Conservation (phyloP, 2,329 filamentous ascomycete species). For the Chaetoscypha palmicola region DNA sequence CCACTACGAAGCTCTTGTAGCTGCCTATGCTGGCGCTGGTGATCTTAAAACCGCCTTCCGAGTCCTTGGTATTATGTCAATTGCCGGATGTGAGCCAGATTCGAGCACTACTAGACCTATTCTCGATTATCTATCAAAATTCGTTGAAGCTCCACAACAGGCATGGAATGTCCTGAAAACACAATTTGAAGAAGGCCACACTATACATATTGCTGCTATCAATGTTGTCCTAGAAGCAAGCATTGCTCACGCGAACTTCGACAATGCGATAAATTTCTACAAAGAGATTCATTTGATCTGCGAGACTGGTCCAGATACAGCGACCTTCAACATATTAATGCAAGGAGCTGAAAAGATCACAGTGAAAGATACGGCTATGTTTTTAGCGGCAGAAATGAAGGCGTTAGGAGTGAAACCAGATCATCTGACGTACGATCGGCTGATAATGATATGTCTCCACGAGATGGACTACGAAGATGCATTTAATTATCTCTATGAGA, state of each 20-base stretch:
- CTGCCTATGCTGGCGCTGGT: slow-evolving; percentile 54
- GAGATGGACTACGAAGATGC: slow-evolving; percentile 40
- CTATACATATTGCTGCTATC: slow-evolving; percentile 43
- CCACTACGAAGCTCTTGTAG: slow-evolving; percentile 75
- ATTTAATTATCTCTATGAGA: slow-evolving; percentile 43
- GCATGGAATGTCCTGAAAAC: slow-evolving; percentile 51
- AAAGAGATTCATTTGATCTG: slow-evolving; percentile 50
- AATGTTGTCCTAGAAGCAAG: slow-evolving; percentile 36
- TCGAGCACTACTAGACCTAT: slow-evolving; percentile 57
- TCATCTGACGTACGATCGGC: slow-evolving; percentile 52
- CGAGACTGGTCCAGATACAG: slow-evolving; percentile 37
- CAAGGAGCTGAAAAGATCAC: slow-evolving; percentile 31
- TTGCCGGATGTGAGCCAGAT: slow-evolving; percentile 51
- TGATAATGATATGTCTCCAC: slow-evolving; percentile 49
- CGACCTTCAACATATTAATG: slow-evolving; percentile 57
- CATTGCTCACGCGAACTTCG: slow-evolving; percentile 34
- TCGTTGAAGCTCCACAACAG: slow-evolving; percentile 36
- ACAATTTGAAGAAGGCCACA: slow-evolving; percentile 42
- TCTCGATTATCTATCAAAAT: slow-evolving; percentile 45
- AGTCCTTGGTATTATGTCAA: slow-evolving; percentile 66
- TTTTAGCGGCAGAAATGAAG: slow-evolving; percentile 55
- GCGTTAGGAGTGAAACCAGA: slow-evolving; percentile 47
- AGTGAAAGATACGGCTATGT: slow-evolving; percentile 50
- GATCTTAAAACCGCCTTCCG: slow-evolving; percentile 62
- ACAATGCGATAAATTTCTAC: slow-evolving; percentile 51